Percentiles rank a stretch among this genome's conserved stretches.
Evolutionary conservation across 2,329 filamentous ascomycete species (phyloP).

Genomic region (Venturia asperata): DNA sequence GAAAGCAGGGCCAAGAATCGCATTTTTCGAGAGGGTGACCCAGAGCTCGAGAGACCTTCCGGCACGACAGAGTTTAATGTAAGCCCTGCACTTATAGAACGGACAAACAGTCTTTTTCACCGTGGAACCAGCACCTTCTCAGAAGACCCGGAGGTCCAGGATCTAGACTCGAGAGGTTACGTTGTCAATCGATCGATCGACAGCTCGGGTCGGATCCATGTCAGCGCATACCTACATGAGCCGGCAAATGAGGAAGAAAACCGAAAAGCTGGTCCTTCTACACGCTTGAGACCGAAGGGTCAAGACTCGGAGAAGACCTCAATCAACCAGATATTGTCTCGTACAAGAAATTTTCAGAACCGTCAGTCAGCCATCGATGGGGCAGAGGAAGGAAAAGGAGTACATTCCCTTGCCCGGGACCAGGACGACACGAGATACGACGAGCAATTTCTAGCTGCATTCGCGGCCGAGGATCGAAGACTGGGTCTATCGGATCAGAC

Average conservation of each 20-base stretch:
- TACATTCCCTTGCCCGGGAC: background rate
- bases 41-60: background rate
- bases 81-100: background rate
- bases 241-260: background rate
- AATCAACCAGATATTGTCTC: no score
- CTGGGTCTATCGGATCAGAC: background rate
- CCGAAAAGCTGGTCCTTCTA: background rate
- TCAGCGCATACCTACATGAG: background rate
- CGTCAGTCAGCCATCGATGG: no score
- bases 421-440: background rate
- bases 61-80: conserved; percentile 12
- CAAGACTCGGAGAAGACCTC: no score
- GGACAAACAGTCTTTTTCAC: background rate
- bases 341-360: no score
- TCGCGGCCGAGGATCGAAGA: background rate
- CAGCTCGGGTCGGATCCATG: background rate
- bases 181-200: background rate
- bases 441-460: background rate
- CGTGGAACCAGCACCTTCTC: background rate
- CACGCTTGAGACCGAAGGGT: no score
- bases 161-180: background rate
- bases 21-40: background rate
- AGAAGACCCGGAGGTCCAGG: background rate
- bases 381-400: no score
- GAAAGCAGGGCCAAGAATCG: conserved; percentile 3